Evolutionary conservation across 108 stramenopile species (phyloP).

Genomic region (Nannochloropsis salina): DNA sequence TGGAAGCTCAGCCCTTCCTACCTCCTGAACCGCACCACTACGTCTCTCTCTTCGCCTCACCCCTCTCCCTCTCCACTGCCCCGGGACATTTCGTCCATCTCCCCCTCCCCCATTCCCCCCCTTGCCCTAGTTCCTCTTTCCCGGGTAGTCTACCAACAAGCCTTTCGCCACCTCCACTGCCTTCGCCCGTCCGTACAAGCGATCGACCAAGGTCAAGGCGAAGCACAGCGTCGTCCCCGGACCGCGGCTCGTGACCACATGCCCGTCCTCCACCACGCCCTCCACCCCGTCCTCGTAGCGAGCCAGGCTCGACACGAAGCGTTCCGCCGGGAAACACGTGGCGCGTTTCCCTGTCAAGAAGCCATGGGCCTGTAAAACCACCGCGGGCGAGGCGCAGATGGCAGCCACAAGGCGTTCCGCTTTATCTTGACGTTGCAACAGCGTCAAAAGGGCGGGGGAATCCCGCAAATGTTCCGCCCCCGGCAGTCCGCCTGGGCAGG

Average conservation of each 20-base stretch:
- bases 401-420: conserved; percentile 45
- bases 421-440: conserved; percentile 24
- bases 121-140: not conserved
- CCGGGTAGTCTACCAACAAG: not conserved
- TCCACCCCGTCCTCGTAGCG: not conserved
- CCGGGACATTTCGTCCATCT: not conserved
- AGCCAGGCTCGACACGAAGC: conserved; percentile 27
- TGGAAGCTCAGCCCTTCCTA: no score
- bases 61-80: not conserved
- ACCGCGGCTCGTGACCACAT: conserved; percentile 41
- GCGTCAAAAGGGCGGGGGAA: not conserved
- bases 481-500: conserved; percentile 45
- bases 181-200: not conserved
- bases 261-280: conserved; percentile 36
- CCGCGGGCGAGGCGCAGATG: conserved; percentile 57
- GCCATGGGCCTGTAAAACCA: conserved; percentile 52
- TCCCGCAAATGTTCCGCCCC: conserved; percentile 35
- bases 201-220: conserved; percentile 23
- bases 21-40: no score
- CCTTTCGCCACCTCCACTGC: not conserved
- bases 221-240: conserved; percentile 46
- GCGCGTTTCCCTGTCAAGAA: conserved; percentile 57
- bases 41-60: not conserved
- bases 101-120: not conserved
- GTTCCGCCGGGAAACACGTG: conserved; percentile 61